These are phyloP conservation scores for Eucalyptus erythrocorys DNA, from an alignment of 345 rosid species.

Conservation along the genomic window DNA sequence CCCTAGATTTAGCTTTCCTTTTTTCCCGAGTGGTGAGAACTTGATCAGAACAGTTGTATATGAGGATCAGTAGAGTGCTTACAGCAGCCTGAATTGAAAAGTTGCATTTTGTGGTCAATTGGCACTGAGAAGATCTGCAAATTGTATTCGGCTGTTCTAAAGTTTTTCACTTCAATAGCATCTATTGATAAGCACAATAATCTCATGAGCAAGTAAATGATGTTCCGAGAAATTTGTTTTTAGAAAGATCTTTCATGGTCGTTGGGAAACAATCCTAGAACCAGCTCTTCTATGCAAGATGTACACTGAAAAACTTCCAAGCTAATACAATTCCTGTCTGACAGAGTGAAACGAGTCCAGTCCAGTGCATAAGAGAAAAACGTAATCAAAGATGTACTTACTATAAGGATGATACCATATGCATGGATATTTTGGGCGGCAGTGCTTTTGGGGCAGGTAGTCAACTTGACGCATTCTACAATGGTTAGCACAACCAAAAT, in stretches of 20 bases:
- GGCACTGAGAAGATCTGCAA: not conserved
- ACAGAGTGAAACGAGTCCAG: not conserved
- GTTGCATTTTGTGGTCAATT: not conserved
- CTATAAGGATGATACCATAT: conserved; percentile 76
- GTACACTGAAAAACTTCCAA: not conserved
- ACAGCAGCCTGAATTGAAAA: conserved; percentile 27
- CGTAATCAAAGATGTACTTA: conserved; percentile 20
- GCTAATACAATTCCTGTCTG: not conserved
- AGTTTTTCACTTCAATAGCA: not conserved
- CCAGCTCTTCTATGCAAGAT: not conserved
- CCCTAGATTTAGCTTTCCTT: conserved; percentile 46
- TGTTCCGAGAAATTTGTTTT: not conserved
- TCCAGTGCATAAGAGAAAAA: not conserved
- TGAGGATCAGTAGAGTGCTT: conserved; percentile 36
- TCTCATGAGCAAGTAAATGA: not conserved
- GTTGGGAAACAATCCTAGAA: not conserved
- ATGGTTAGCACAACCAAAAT: not conserved
- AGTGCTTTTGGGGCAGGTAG: conserved; percentile 55
- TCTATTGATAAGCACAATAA: not conserved
- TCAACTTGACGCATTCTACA: conserved; percentile 76
- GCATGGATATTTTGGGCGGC: conserved; percentile 65
- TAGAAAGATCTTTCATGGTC: not conserved
- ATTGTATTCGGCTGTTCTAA: not conserved
- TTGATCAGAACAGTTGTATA: conserved; percentile 68
- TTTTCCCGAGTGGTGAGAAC: conserved; percentile 50